Evolutionary conservation across 2,329 filamentous ascomycete species (phyloP).

Genomic region (Parascedosporium putredinis): DNA sequence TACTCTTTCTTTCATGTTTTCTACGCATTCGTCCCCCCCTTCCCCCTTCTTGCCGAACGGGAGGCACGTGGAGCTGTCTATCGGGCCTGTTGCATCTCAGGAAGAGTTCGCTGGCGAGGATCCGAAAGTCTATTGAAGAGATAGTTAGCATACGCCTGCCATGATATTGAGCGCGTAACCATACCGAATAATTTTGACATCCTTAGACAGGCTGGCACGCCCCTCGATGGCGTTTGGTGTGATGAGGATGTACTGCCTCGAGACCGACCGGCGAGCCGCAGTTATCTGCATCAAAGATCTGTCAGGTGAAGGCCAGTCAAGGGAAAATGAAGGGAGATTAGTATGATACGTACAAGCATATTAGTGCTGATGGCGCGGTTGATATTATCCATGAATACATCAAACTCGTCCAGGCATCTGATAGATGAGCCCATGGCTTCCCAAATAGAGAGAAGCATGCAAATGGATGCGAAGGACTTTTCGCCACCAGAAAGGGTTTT

Average conservation of each 20-base stretch:
- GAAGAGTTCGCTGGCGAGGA: slow-evolving; percentile 41
- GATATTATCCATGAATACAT: slow-evolving; percentile 98
- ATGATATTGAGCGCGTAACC: slow-evolving; percentile 13
- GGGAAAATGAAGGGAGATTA: background rate
- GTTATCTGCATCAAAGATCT: slow-evolving; percentile 17
- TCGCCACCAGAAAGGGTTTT: slow-evolving; percentile 93
- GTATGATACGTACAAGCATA: slow-evolving; percentile 60
- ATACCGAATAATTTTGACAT: slow-evolving; percentile 71
- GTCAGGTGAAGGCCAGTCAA: background rate
- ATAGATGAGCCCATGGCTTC: slow-evolving; percentile 96
- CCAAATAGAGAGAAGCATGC: slow-evolving; percentile 85
- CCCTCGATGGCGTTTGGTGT: slow-evolving; percentile 77
- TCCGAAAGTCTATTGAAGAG: slow-evolving; percentile 38
- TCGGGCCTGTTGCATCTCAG: slow-evolving; percentile 19
- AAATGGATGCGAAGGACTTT: slow-evolving; percentile 96
- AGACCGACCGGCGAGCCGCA: slow-evolving; percentile 76
- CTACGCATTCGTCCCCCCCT: too few species aligned
- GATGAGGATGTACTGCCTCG: slow-evolving; percentile 90
- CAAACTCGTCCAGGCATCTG: slow-evolving; percentile 92
- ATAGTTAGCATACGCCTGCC: background rate
- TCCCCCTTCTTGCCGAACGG: too few species aligned
- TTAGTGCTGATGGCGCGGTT: slow-evolving; percentile 89
- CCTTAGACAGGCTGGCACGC: slow-evolving; percentile 45
- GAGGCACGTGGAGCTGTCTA: too few species aligned
- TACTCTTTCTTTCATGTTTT: too few species aligned